A percentile compares a stretch with the other conserved stretches of the same genome.
phyloP scores from a whole-genome alignment of 768 basidiomycete genomes.

The Phylloporus sp. region DNA sequence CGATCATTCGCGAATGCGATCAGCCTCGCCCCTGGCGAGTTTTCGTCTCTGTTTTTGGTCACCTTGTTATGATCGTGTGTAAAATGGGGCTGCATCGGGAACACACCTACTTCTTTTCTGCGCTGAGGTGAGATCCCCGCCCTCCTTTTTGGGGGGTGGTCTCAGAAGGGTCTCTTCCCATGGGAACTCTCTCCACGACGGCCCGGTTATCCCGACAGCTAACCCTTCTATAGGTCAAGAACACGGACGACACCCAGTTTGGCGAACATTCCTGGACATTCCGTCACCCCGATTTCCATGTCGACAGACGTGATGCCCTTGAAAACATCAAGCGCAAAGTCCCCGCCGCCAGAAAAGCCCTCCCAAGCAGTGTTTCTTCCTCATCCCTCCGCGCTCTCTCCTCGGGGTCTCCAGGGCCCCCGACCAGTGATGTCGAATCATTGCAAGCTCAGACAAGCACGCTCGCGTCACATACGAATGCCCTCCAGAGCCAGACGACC shows the following conservation, averaged over 20 bases:
- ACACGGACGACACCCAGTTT: slow-evolving; percentile 74
- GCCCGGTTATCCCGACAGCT: slow-evolving; percentile 3
- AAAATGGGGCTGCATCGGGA: slow-evolving; percentile 15
- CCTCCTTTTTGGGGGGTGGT: slow-evolving; percentile 8
- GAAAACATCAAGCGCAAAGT: slow-evolving; percentile 67
- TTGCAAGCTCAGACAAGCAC: slow-evolving; percentile 28
- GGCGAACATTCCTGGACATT: slow-evolving; percentile 58
- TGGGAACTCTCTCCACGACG: neutral
- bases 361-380: slow-evolving; percentile 25
- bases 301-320: slow-evolving; percentile 50
- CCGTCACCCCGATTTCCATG: slow-evolving; percentile 50
- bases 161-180: slow-evolving; percentile 4
- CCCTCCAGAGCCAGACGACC: slow-evolving; percentile 29
- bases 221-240: slow-evolving; percentile 56
- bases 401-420: slow-evolving; percentile 26
- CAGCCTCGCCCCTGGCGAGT: neutral
- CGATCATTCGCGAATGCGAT: slow-evolving; percentile 1
- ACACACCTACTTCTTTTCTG: slow-evolving; percentile 10
- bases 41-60: slow-evolving; percentile 11
- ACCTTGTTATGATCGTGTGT: slow-evolving; percentile 9
- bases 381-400: slow-evolving; percentile 26
- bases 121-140: slow-evolving; percentile 8
- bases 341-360: slow-evolving; percentile 34
- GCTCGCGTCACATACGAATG: slow-evolving; percentile 28
- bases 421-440: slow-evolving; percentile 24